Base-by-base conservation (phyloP, 1,284 basidiomycete species). In the Microbotryum scabiosae region DNA sequence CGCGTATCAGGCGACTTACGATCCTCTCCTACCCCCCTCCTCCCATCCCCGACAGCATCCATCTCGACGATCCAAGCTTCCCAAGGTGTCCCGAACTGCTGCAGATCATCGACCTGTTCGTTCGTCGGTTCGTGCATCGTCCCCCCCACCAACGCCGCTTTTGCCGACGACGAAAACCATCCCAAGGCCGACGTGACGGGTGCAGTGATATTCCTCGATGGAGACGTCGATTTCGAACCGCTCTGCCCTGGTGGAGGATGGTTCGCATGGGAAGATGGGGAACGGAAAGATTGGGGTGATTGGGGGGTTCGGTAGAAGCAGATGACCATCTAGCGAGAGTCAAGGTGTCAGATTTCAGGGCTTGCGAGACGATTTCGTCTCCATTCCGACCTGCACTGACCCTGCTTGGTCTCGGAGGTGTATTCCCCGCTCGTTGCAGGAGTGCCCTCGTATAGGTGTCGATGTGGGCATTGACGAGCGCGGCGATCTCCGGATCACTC, bases 21-120 rank as follows among this genome's bases (percentile, higher is more conserved):
- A 30, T 65, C 64, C 21, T 65, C 64, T 5, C 46, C 28, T 28
- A 32, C 48, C 21, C 54, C 48, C 21, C 30, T 51, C 18, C 46
- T 30, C 4, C 45, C 41, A 28, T 47, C 63, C 4, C 16, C 21
- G 0, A 64, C 7, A 1, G 62, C 60, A 43, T 66, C 65, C 14
- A 66, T 23, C 44, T 66, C 65, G 47, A 66, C 26, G 21, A 51
- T 32, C 62, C 62, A 66, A 2, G 48, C 59, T 43, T 66, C 65
- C 57, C 59, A 66, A 2, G 52, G 46, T 7, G 14, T 28, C 28
- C 26, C 48, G 8, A 59, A 47, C 8, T 54, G 41, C 5, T 8
- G 32, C 51, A 49, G 25, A 47, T 62, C 65, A 4, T 56, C 56
- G 18, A 61, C 65, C 43, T 56, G 57, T 7, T 56, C 60, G 1